Conservation (phyloP, 768 basidiomycete genomes). For the Tricholoma bakamatsutake region DNA sequence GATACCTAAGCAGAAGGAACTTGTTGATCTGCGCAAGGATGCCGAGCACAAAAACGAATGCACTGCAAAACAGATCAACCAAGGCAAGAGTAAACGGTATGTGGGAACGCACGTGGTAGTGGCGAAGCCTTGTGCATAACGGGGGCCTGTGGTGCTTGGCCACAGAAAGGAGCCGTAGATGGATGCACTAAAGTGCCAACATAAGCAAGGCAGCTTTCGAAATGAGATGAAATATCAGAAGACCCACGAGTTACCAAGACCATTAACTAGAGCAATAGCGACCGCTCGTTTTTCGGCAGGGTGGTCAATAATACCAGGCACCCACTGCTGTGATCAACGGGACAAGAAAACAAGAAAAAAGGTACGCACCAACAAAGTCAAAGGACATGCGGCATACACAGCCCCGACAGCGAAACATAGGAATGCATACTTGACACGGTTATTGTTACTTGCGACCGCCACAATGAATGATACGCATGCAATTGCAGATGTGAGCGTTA, state of each 20-base stretch:
- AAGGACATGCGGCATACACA: background rate
- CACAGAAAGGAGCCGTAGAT: slow-evolving; percentile 1
- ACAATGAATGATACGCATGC: background rate
- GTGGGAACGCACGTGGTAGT: background rate
- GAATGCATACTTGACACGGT: slow-evolving; percentile 1
- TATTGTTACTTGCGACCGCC: background rate
- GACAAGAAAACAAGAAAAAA: background rate
- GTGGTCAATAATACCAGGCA: background rate
- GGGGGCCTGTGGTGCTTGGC: background rate
- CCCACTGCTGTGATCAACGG: background rate
- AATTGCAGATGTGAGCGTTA: background rate
- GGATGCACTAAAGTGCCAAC: background rate
- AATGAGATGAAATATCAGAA: background rate
- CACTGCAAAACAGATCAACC: background rate
- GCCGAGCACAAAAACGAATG: background rate
- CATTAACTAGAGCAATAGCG: background rate
- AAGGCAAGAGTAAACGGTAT: background rate
- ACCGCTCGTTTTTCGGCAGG: background rate
- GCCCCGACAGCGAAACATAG: background rate
- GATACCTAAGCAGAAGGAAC: background rate
- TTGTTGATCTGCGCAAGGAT: background rate
- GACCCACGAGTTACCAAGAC: background rate
- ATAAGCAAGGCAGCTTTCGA: background rate
- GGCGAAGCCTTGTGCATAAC: background rate
- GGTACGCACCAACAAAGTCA: background rate